phyloP scores from a whole-genome alignment of 1,284 basidiomycete species.

The Trichosporon sp. region DNA sequence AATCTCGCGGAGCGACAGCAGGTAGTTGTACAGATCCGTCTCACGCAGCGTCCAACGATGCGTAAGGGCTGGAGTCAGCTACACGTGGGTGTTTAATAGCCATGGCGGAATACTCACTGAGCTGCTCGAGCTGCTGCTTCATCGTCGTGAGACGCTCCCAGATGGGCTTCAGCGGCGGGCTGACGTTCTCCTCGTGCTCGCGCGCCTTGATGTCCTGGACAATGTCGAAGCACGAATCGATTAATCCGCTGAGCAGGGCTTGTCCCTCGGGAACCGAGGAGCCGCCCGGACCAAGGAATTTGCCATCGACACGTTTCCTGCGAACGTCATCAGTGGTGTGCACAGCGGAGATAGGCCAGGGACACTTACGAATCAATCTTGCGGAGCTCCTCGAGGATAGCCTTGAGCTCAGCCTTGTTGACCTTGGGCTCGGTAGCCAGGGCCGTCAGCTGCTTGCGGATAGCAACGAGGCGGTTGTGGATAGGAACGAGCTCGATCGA shows the following conservation, averaged over 20 bases:
- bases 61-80: conserved; percentile 67
- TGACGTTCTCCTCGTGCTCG: conserved; percentile 88
- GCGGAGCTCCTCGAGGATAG: conserved; percentile 86
- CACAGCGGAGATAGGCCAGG: background rate
- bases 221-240: conserved; percentile 97
- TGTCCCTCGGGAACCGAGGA: conserved; percentile 84
- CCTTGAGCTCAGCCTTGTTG: conserved; percentile 84
- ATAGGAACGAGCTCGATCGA: conserved; percentile 85
- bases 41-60: conserved; percentile 97
- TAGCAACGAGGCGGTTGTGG: conserved; percentile 82
- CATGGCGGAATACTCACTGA: conserved; percentile 39
- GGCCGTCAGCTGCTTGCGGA: conserved; percentile 85
- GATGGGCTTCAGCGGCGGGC: conserved; percentile 86
- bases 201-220: conserved; percentile 93
- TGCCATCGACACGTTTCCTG: conserved; percentile 89
- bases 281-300: conserved; percentile 91
- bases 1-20: conserved; percentile 90
- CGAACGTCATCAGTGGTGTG: conserved; percentile 24
- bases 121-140: conserved; percentile 60
- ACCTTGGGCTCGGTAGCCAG: conserved; percentile 83
- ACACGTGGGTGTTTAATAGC: background rate
- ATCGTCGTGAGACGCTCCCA: conserved; percentile 88
- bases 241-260: conserved; percentile 70
- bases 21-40: conserved; percentile 94
- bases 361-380: conserved; percentile 86